phyloP scores from a whole-genome alignment of 2,329 filamentous ascomycete genomes.

The Xylariaceae sp. region DNA sequence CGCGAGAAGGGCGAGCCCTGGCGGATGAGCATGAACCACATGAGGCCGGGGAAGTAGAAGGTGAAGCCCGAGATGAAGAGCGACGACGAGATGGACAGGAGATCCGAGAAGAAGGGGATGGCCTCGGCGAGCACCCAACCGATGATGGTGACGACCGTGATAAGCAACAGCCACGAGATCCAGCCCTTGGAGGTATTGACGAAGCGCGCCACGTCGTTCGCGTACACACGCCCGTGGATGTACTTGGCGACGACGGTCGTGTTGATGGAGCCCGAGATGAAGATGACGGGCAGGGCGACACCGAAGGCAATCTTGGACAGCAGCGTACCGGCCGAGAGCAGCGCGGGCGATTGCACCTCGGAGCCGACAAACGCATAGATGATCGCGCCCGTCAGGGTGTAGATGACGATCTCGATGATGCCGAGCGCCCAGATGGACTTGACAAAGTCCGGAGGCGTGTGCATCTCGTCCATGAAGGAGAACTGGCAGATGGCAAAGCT shows the following conservation, averaged over 20 bases:
- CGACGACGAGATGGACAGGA: conserved; percentile 49
- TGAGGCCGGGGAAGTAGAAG: conserved; percentile 27
- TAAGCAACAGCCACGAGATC: conserved; percentile 50
- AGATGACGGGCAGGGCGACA: conserved; percentile 55
- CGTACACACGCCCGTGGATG: conserved; percentile 26
- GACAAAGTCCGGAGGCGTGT: conserved; percentile 31
- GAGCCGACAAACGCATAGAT: conserved; percentile 56
- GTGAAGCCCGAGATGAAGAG: conserved; percentile 44
- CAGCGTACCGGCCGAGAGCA: conserved; percentile 46
- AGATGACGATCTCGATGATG: conserved; percentile 46
- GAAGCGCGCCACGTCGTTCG: conserved; percentile 22
- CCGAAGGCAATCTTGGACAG: conserved; percentile 55
- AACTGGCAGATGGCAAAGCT: conserved; percentile 32
- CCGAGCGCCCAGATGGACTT: conserved; percentile 45
- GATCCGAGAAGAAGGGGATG: conserved; percentile 64
- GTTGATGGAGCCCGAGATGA: conserved; percentile 58
- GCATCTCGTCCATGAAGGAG: conserved; percentile 31
- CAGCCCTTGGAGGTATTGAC: conserved; percentile 27
- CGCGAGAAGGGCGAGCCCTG: conserved; percentile 21
- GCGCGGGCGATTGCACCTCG: conserved; percentile 50
- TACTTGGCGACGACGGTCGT: conserved; percentile 43
- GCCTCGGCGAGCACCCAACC: conserved; percentile 66
- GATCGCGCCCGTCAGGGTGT: conserved; percentile 51
- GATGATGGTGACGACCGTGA: conserved; percentile 49
- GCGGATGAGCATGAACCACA: conserved; percentile 27